Percentiles rank a stretch among this genome's conserved stretches.
These are phyloP conservation scores for Trichosanthes truncata DNA, from an alignment of 306 rosid species.

Conservation along the genomic window DNA sequence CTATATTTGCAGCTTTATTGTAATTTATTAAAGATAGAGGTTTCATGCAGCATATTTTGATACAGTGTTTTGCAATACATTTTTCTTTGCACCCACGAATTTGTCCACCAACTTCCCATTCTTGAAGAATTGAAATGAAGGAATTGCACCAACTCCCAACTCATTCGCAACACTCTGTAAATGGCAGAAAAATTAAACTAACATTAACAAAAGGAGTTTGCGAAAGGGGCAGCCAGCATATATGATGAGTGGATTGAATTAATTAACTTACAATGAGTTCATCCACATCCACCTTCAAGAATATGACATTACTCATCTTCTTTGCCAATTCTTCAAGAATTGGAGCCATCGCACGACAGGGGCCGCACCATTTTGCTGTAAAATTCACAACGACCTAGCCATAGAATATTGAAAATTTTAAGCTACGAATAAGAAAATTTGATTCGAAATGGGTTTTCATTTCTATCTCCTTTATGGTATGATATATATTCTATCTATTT, in stretches of 20 bases:
- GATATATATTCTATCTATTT: too few relatives aligned
- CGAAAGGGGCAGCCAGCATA: too few relatives aligned
- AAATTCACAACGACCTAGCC: slow-evolving; percentile 87
- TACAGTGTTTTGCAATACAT: slow-evolving; percentile 21
- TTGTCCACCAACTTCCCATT: slow-evolving; percentile 61
- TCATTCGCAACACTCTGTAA: slow-evolving; percentile 42
- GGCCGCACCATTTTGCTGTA: slow-evolving; percentile 92
- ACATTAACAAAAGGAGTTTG: too few relatives aligned
- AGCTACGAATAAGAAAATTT: too few relatives aligned
- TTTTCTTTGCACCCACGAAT: slow-evolving; percentile 68
- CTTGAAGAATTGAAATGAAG: slow-evolving; percentile 62
- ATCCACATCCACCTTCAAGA: slow-evolving; percentile 83
- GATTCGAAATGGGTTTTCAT: too few relatives aligned
- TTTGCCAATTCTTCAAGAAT: slow-evolving; percentile 49
- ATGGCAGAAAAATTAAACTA: background rate
- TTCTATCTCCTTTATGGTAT: too few relatives aligned
- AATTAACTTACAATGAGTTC: slow-evolving; percentile 36
- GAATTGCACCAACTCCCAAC: slow-evolving; percentile 58
- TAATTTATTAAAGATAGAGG: too few relatives aligned
- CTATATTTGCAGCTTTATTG: too few relatives aligned
- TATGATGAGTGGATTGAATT: too few relatives aligned
- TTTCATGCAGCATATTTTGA: slow-evolving; percentile 20
- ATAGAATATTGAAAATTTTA: too few relatives aligned
- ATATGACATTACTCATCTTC: slow-evolving; percentile 24
- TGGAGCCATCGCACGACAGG: slow-evolving; percentile 77